Conservation (phyloP, 768 basidiomycete genomes). For the Antrodiella citrinella region DNA sequence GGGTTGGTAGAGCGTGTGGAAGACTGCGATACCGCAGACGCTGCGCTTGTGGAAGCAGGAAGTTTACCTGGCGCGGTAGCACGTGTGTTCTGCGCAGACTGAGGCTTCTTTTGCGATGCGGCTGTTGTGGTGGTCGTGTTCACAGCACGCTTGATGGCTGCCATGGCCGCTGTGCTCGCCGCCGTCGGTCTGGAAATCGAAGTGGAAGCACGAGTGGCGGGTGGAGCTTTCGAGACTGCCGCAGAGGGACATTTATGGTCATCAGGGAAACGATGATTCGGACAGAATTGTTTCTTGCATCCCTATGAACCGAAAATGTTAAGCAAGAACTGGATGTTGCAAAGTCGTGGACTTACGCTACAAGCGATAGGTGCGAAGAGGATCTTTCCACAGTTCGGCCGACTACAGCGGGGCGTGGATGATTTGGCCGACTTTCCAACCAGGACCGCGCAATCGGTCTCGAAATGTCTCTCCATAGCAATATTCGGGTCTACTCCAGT, state of each 20-base stretch:
- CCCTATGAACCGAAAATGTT: constrained; percentile 31
- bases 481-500: constrained; percentile 74
- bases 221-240: constrained; percentile 7
- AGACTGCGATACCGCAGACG: constrained; percentile 11
- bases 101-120: constrained; percentile 22
- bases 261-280: constrained; percentile 69
- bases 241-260: constrained; percentile 52
- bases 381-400: constrained; percentile 60
- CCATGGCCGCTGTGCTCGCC: constrained; percentile 25
- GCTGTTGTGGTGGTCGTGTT: constrained; percentile 32
- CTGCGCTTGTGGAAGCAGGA: constrained; percentile 12
- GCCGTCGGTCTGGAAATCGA: constrained; percentile 10
- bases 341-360: constrained; percentile 40
- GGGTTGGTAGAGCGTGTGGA: constrained; percentile 19
- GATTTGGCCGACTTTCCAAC: constrained; percentile 48
- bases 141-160: constrained; percentile 30
- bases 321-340: neutral
- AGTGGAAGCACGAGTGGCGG: constrained; percentile 13
- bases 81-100: constrained; percentile 28
- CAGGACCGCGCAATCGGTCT: constrained; percentile 56
- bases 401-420: constrained; percentile 51
- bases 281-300: constrained; percentile 68
- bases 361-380: constrained; percentile 68
- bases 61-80: constrained; percentile 9
- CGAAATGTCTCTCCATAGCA: constrained; percentile 73